Percentiles rank a stretch among this genome's conserved stretches.
Conservation (phyloP, 2,329 filamentous ascomycete genomes). For the Fusarium tanahbumbuense region DNA sequence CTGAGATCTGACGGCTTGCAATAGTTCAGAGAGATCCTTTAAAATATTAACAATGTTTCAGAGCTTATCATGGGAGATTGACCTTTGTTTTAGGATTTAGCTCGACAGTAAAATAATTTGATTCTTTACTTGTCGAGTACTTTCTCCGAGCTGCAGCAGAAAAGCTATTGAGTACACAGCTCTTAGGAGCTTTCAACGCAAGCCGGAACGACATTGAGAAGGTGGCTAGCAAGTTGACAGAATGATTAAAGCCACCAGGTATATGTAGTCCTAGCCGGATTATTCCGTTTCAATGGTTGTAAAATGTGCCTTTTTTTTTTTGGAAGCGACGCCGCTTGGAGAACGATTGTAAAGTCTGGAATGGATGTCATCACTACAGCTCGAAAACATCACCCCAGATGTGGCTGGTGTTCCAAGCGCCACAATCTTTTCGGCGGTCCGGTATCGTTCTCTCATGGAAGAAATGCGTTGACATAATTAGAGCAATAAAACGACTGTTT, state of each 20-base stretch:
- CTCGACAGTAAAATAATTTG: conserved; percentile 40
- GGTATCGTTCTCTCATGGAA: conserved; percentile 7
- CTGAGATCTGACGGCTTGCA: conserved; percentile 37
- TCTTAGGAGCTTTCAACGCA: conserved; percentile 35
- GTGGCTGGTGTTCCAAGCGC: neutral
- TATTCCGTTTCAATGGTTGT: neutral
- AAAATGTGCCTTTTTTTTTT: neutral
- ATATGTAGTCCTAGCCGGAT: neutral
- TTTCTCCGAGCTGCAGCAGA: conserved; percentile 34
- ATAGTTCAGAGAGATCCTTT: conserved; percentile 33
- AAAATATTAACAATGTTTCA: conserved; percentile 16
- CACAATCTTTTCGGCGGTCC: neutral
- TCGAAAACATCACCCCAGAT: neutral
- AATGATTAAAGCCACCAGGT: neutral
- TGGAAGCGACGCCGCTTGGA: neutral
- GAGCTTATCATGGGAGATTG: neutral
- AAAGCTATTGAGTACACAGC: conserved; percentile 29
- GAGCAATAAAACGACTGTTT: neutral
- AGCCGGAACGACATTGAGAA: conserved; percentile 42
- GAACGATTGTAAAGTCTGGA: conserved; percentile 13
- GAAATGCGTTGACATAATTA: neutral
- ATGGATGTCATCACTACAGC: conserved; percentile 19
- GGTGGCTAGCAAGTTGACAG: neutral
- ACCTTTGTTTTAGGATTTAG: conserved; percentile 32
- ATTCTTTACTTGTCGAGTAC: conserved; percentile 33